Conservation (phyloP, 345 rosid genomes). For the Populus euphratica region DNA sequence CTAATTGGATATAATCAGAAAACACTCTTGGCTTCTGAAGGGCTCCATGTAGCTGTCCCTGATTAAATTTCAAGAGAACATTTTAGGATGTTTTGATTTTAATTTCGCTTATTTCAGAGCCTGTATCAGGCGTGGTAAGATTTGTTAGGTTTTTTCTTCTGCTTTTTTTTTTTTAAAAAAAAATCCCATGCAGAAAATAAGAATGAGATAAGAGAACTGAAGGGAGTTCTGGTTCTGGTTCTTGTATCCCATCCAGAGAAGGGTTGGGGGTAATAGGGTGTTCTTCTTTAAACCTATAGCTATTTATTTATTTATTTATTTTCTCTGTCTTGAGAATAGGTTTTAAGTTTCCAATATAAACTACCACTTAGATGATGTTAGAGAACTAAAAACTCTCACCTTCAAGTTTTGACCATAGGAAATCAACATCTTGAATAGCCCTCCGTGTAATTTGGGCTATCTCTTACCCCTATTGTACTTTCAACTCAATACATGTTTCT, state of each 20-base stretch:
- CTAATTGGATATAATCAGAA: neutral
- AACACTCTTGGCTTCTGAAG: neutral
- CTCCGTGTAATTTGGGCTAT: neutral
- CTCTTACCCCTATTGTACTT: neutral
- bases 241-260: neutral
- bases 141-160: neutral
- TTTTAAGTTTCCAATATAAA: neutral
- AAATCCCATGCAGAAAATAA: neutral
- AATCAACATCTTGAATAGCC: neutral
- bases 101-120: neutral
- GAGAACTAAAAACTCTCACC: neutral
- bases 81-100: neutral
- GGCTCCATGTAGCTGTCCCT: neutral
- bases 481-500: neutral
- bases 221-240: neutral
- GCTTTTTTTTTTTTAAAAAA: too few relatives aligned
- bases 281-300: neutral
- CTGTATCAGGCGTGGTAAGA: neutral
- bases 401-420: neutral
- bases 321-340: neutral
- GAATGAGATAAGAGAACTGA: neutral
- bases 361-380: neutral
- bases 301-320: neutral
- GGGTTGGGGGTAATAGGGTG: neutral
- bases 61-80: neutral